Base-by-base conservation (phyloP, 805 yeast species). In the Brettanomyces naardenensis region DNA sequence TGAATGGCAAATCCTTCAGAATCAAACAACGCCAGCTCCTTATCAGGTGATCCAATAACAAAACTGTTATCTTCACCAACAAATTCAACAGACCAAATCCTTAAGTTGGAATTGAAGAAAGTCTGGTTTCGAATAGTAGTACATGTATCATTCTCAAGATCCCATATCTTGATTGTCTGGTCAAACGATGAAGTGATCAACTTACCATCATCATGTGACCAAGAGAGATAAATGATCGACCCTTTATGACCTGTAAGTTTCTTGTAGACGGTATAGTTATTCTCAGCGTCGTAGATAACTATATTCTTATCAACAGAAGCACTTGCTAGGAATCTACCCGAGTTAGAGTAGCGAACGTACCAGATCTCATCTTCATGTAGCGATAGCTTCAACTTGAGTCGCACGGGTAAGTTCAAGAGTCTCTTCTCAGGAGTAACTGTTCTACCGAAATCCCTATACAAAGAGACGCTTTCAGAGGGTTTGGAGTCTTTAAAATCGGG, bases 321-420 rank as follows among this genome's bases (percentile, higher is more conserved):
- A 1, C 89, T 73, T n/a, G 86, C 94, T 28, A 89, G 61, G 45
- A 65, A 77, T 44, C 68, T 69, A 3, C 96, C 96, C 59, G 73
- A 71, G 33, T 87, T 83, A 5, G 92, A 80, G 52, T 85, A 88
- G 40, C 73, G 73, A 11, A 82, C 68, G 52, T 68, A 81, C 97
- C 97, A 89, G 10, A 86, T 90, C 55, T 89, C 95, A 51, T 80
- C 76, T 1, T 62, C 56, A 50, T 84, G 92, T 31, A 67, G 64
- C 1, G 59, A 45, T 5, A 83, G 58, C 0, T 70, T 66, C 39
- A 67, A 65, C 10, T 71, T 51, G 3, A 72, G 56, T 3, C 61
- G 61, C 17, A 65, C 65, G 1, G 87, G 86, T 42, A 54, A 40
- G 7, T 31, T 28, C 14, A 33, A 36, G 19, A 34, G 31, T 35